Evolutionary conservation across 306 rosid species (phyloP).

Genomic region (Geum urbanum): DNA sequence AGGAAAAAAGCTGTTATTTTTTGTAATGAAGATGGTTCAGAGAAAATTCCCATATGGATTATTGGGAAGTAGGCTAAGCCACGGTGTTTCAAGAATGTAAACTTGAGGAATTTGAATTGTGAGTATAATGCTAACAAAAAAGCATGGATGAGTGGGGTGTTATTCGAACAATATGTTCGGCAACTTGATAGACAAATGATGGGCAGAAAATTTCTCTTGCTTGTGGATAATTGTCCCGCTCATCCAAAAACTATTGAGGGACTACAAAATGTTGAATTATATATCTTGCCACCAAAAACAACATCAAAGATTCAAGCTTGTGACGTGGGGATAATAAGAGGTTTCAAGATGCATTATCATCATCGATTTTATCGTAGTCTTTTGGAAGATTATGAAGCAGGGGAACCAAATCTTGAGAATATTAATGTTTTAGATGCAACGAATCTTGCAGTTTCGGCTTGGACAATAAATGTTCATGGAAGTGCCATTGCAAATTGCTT

Average conservation of each 20-base stretch:
- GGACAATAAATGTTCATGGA: neutral
- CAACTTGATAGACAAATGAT: neutral
- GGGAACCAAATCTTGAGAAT: neutral
- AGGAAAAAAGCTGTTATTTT: neutral
- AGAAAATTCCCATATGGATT: neutral
- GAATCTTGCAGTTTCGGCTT: neutral
- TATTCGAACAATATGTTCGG: neutral
- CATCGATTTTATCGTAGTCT: neutral
- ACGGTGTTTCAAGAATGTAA: neutral
- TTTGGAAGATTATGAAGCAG: neutral
- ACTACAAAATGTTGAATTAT: neutral
- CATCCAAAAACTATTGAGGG: neutral
- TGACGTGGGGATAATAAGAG: neutral
- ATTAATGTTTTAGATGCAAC: too few species aligned
- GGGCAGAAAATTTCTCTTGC: neutral
- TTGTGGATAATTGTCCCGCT: neutral
- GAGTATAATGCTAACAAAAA: neutral
- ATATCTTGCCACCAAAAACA: neutral
- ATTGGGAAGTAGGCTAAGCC: neutral
- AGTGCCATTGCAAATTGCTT: neutral
- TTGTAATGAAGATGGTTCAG: neutral
- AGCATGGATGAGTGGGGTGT: neutral
- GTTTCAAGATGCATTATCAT: neutral
- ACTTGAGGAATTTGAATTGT: neutral
- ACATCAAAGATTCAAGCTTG: neutral